Base-by-base conservation (phyloP, 2,329 filamentous ascomycete species). In the Colletotrichum endophyticum region DNA sequence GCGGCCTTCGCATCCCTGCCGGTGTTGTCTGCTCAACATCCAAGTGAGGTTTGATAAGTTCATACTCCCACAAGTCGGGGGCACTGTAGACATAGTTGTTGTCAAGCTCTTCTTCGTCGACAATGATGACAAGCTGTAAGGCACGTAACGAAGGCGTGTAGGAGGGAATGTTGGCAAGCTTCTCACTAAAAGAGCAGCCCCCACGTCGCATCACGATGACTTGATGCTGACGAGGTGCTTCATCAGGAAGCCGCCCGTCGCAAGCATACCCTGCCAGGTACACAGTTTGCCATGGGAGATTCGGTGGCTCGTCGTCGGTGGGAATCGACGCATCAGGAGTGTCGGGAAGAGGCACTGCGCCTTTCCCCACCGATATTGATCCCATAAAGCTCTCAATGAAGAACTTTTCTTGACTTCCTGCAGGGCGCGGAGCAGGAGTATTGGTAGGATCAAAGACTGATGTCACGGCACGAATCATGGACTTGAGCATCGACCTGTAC, bases 181-280 rank as follows among this genome's bases (percentile, higher is more conserved):
- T 99, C 32, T 94, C 87, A 44, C 91, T 93, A 84, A 99, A 99
- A 28, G 91, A 94, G 86, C 97, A 99, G 1, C 92, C 92, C 53
- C 97, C 96, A 8, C 97, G 92, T 32, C 91, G 92, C 80, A 99
- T 89, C 66, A 98, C 91, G 75, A 99, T 92, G 76, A 99, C 88
- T 68, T 98, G 93, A 85, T 98, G 89, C 62, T 88, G 84, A 32
- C 87, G 88, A 4, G 89, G 85, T 0, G 87, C 89, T 19, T 83
- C 80, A n/a, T 90, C 88, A 4, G 90, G 89, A 3, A 92, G 84
- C 5, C 87, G 86, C n/a, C 87, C 86, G 74, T 89, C 87, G 84
- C 96, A 97, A 12, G 92, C 91, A 19, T 94, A 87, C 71, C 89
- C 94, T 11, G 93, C 93, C 25, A 96, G 90, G 85, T 93, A 96